These are phyloP conservation scores for Acer yangbiense DNA, from an alignment of 345 rosid genomes.

Conservation along the genomic window DNA sequence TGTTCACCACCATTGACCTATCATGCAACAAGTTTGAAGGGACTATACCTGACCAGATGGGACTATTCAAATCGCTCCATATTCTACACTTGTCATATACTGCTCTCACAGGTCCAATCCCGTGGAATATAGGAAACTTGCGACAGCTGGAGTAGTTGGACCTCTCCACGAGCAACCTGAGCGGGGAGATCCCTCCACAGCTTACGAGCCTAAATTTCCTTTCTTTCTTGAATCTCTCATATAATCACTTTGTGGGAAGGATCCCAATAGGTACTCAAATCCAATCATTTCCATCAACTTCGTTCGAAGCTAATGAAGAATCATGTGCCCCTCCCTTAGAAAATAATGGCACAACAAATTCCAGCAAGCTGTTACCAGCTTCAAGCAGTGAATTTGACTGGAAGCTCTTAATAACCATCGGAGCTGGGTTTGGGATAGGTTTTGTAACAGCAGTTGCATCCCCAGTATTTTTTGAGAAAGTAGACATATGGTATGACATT, in stretches of 20 bases:
- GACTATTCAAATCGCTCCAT: not conserved
- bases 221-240: slow-evolving; percentile 34
- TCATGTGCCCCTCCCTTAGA: slow-evolving; percentile 33
- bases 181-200: slow-evolving; percentile 27
- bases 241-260: slow-evolving; percentile 26
- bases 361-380: no score
- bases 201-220: slow-evolving; percentile 34
- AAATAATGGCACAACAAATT: not conserved
- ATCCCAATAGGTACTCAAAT: slow-evolving; percentile 32
- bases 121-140: slow-evolving; percentile 26
- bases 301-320: slow-evolving; percentile 24
- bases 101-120: slow-evolving; percentile 23
- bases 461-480: slow-evolving; percentile 29
- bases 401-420: slow-evolving; percentile 40
- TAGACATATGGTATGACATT: slow-evolving; percentile 29
- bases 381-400: slow-evolving; percentile 28
- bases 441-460: slow-evolving; percentile 45
- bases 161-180: slow-evolving; percentile 25
- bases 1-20: slow-evolving; percentile 42
- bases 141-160: slow-evolving; percentile 34
- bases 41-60: slow-evolving; percentile 24
- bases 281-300: slow-evolving; percentile 20
- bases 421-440: slow-evolving; percentile 53
- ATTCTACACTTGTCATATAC: slow-evolving; percentile 38
- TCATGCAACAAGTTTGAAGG: slow-evolving; percentile 34